Conservation (phyloP, 2,329 filamentous ascomycete species). For the Dactylellina sp. region DNA sequence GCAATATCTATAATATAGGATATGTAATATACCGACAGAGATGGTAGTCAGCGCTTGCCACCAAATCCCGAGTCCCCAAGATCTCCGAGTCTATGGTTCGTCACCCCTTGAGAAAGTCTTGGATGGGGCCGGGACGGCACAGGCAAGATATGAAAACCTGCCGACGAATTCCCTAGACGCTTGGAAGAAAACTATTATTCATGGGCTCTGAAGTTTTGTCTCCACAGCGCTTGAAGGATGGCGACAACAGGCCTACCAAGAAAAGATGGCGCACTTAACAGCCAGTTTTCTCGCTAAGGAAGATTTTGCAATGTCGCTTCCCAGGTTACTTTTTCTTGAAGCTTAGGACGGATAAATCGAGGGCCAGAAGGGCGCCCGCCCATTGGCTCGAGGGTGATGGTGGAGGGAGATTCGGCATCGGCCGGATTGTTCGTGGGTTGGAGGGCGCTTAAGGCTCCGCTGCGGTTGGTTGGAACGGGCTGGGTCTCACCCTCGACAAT, state of each 20-base stretch:
- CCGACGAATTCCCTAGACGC: no score
- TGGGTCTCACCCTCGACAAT: conserved; percentile 22
- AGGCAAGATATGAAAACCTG: no score
- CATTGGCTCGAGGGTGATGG: conserved; percentile 34
- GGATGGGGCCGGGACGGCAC: no score
- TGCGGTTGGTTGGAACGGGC: conserved; percentile 38
- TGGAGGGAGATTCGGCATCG: conserved; percentile 33
- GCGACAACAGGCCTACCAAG: conserved; percentile 22
- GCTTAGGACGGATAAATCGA: conserved; percentile 27
- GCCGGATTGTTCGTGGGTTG: conserved; percentile 46
- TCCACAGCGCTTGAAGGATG: conserved; percentile 45
- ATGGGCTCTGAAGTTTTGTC: not conserved
- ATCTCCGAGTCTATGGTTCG: no score
- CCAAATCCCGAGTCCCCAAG: no score
- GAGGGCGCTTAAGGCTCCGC: conserved; percentile 41
- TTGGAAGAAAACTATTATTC: no score
- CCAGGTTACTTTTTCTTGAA: not conserved
- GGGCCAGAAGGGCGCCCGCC: not conserved
- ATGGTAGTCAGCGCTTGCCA: conserved; percentile 10
- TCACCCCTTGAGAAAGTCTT: no score
- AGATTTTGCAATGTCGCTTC: conserved; percentile 8
- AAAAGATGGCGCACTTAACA: conserved; percentile 52
- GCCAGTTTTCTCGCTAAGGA: conserved; percentile 34
- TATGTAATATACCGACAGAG: no score
- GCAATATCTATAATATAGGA: no score